These are phyloP conservation scores for Rauvolfia tetraphylla DNA, from an alignment of 257 asterid genomes.

Conservation along the genomic window DNA sequence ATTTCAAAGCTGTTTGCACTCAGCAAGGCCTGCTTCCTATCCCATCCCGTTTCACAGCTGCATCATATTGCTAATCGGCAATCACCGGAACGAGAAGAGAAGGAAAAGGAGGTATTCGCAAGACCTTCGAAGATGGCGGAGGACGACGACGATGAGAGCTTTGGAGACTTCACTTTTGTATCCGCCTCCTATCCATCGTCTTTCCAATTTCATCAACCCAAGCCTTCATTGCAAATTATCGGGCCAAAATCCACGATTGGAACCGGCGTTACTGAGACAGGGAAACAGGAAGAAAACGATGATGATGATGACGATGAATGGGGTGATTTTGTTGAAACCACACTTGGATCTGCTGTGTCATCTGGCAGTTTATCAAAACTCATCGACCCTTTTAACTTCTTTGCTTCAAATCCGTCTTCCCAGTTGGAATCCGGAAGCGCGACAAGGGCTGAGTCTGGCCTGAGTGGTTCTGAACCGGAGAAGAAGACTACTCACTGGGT, in stretches of 20 bases:
- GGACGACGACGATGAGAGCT: conserved; percentile 59
- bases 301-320: conserved; percentile 65
- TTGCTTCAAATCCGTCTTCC: conserved; percentile 15
- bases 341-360: conserved; percentile 34
- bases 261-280: not conserved
- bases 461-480: conserved; percentile 1
- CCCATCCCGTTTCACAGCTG: not conserved
- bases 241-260: conserved; percentile 18
- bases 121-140: conserved; percentile 45
- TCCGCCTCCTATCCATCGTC: conserved; percentile 25
- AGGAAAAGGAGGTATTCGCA: not conserved
- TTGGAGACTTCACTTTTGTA: conserved; percentile 74
- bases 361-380: conserved; percentile 31
- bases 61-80: not conserved
- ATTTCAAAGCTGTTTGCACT: not conserved
- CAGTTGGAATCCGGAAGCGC: conserved; percentile 17
- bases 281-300: not conserved
- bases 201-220: not conserved
- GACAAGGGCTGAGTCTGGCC: not conserved
- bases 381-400: conserved; percentile 24
- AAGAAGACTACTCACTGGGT: conserved; percentile 37
- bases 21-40: not conserved
- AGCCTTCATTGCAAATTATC: conserved; percentile 11
- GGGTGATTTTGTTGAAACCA: conserved; percentile 74
- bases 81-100: not conserved